Percentiles rank a stretch among this genome's conserved stretches.
Evolutionary conservation across 2,329 filamentous ascomycete species (phyloP).

Genomic region (Leptographium lundbergii): DNA sequence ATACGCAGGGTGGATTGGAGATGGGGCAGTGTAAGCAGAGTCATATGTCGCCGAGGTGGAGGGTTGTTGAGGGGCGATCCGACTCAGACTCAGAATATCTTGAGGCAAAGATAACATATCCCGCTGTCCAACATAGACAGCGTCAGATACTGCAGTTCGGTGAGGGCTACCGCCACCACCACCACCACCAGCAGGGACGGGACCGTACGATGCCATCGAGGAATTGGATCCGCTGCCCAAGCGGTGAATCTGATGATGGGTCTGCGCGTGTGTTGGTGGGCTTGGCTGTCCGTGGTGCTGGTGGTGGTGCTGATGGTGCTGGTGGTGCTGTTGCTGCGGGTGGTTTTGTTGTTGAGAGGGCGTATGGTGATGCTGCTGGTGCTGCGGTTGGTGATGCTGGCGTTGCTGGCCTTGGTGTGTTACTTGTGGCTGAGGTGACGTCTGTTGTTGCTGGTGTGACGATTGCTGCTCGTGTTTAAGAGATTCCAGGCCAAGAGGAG

Average conservation of each 20-base stretch:
- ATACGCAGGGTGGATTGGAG: conserved; percentile 54
- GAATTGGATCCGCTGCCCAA: conserved; percentile 23
- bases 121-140: conserved; percentile 44
- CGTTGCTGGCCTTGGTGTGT: conserved; percentile 5
- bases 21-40: conserved; percentile 52
- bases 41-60: conserved; percentile 57
- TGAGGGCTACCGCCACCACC: conserved; percentile 50
- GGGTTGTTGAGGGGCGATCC: conserved; percentile 36
- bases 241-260: conserved; percentile 1
- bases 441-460: conserved; percentile 7
- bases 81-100: conserved; percentile 62
- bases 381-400: conserved; percentile 2
- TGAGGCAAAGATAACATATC: conserved; percentile 59
- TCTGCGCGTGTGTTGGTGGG: neutral
- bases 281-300: conserved; percentile 1
- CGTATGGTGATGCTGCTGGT: conserved; percentile 18
- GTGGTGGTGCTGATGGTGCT: conserved; percentile 16
- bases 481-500: conserved; percentile 43
- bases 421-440: conserved; percentile 27
- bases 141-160: conserved; percentile 38
- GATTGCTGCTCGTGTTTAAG: conserved; percentile 38
- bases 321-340: conserved; percentile 5
- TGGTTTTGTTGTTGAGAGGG: conserved; percentile 16
- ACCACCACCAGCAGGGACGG: conserved; percentile 17
- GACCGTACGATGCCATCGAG: conserved; percentile 59